Base-by-base conservation (phyloP, 1,139 yeast species). In the Candida glucosophila region DNA sequence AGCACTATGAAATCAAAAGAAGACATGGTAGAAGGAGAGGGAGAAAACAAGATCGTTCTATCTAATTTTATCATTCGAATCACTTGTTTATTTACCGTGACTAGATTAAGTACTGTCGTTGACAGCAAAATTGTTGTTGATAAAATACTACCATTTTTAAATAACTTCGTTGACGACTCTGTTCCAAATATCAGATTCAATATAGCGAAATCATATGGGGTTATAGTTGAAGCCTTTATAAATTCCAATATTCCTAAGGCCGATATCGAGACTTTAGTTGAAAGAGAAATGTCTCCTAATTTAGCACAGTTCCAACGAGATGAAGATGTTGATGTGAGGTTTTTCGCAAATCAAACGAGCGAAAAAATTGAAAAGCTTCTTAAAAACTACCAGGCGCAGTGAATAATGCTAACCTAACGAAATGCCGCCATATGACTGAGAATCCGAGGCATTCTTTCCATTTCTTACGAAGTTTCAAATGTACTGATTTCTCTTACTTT, bases 151-250 rank as follows among this genome's bases (percentile, higher is more conserved):
- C 95, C 96, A 13, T 88, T 85, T 46, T 65, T 90, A 36, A 67
- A 74, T 39, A 75, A 73, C 28, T 65, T 88, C 40, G 65, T 77
- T 25, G 65, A 65, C 27, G 98, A 90, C 55, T 69, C 76, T 4
- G 96, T 90, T 30, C 95, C 99, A 41, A 90, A 90, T 52, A 88
- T 90, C 40, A 70, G 96, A 49, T 90, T 90, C 61, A 90, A 88
- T 52, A 88, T 83, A 36, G 97, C 98, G 14, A 86, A 83, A 53
- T 73, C 95, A 16, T 77, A 80, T 47, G 66, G 73, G 23, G 63
- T 67, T 12, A 59, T 82, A 27, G 76, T 70, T 21, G 68, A 72
- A 48, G 65, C 70, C 19, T 64, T 73, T 39, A 43, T 55, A 25
- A 47, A 52, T 34, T 31, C 32, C 7, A 34, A 44, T 18, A 19